Conservation (phyloP, 2,329 filamentous ascomycete genomes). For the Nemania sp. region DNA sequence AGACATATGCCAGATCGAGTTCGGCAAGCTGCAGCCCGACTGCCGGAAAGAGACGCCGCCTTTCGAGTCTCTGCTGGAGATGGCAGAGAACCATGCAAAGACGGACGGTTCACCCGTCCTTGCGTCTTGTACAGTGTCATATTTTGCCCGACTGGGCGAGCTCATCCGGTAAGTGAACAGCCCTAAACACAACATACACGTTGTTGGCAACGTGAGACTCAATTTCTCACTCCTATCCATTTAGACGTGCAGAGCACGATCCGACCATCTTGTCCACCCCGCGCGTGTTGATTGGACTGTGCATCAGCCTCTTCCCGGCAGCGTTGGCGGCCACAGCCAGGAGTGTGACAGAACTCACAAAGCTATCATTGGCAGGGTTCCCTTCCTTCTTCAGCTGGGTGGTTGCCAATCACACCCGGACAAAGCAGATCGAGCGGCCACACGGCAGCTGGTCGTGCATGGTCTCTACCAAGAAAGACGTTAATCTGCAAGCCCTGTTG, state of each 20-base stretch:
- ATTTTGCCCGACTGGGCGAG: conserved; percentile 26
- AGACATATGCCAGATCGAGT: conserved; percentile 24
- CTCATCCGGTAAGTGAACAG: conserved; percentile 23
- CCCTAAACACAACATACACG: neutral
- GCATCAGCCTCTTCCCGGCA: conserved; percentile 26
- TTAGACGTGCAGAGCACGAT: conserved; percentile 21
- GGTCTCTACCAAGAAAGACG: conserved; percentile 11
- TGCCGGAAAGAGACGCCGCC: conserved; percentile 20
- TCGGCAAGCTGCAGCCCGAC: conserved; percentile 20
- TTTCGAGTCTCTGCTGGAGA: conserved; percentile 25
- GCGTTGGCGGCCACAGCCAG: conserved; percentile 23
- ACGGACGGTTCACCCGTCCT: conserved; percentile 25
- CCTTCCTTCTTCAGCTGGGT: conserved; percentile 22
- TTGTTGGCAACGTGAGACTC: neutral
- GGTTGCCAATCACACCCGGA: conserved; percentile 17
- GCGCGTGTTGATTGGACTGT: conserved; percentile 22
- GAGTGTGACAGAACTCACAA: conserved; percentile 21
- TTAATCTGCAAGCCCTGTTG: conserved; percentile 15
- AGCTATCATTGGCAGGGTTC: conserved; percentile 22
- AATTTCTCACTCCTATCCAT: neutral
- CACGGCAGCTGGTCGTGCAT: conserved; percentile 28
- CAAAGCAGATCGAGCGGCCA: conserved; percentile 20
- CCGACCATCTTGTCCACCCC: conserved; percentile 19
- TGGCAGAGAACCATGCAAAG: conserved; percentile 25
- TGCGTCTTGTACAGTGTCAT: conserved; percentile 23